Evolutionary conservation across 805 yeast species (phyloP).

Genomic region (Komagataella pseudopastoris): DNA sequence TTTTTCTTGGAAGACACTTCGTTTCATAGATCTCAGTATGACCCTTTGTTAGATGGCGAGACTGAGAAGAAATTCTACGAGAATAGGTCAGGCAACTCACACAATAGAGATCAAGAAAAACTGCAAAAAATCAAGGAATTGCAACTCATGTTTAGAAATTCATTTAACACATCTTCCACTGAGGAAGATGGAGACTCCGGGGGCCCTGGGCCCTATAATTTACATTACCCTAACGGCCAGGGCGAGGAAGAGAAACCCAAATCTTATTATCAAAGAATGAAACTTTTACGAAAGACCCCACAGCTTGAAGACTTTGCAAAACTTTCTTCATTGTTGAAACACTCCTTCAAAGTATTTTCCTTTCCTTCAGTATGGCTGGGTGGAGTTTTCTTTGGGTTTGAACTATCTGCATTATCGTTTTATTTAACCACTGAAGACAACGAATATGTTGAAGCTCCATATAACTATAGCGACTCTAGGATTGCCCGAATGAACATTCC

Average conservation of each 20-base stretch:
- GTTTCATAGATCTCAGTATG: conserved; percentile 39
- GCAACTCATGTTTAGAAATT: neutral
- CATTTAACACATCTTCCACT: neutral
- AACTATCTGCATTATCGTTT: conserved; percentile 61
- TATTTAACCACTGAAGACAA: conserved; percentile 65
- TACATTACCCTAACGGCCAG: conserved; percentile 5
- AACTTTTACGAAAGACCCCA: conserved; percentile 35
- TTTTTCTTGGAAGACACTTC: conserved; percentile 60
- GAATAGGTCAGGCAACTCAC: neutral
- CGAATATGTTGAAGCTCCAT: conserved; percentile 46
- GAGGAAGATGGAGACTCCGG: neutral
- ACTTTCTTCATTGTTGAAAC: conserved; percentile 24
- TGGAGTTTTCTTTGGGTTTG: conserved; percentile 69
- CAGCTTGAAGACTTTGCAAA: conserved; percentile 49
- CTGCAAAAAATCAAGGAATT: neutral
- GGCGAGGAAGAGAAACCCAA: conserved; percentile 17
- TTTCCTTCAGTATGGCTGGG: conserved; percentile 52
- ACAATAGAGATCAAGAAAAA: neutral
- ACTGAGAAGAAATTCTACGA: neutral
- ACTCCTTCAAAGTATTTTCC: conserved; percentile 11
- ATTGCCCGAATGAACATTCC: conserved; percentile 78
- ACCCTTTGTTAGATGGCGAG: conserved; percentile 21
- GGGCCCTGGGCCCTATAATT: neutral
- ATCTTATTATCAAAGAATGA: conserved; percentile 18
- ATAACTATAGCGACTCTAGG: conserved; percentile 44